Conservation (phyloP, 2,329 filamentous ascomycete genomes). For the Fusarium sp. region DNA sequence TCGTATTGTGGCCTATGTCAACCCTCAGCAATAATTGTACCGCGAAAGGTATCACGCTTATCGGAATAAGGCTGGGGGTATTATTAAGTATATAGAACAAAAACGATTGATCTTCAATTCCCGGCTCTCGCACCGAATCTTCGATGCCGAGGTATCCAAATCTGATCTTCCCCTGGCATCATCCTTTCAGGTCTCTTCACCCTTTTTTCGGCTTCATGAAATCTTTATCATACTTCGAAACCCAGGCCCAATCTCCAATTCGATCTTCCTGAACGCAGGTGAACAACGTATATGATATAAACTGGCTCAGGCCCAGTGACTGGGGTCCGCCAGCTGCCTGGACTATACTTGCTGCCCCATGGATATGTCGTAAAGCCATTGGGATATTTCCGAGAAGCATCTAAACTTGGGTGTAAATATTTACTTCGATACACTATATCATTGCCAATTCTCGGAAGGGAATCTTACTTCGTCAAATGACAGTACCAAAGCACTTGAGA, state of each 20-base stretch:
- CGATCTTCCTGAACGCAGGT: background rate
- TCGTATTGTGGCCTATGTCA: background rate
- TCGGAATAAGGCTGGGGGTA: background rate
- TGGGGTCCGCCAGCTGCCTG: background rate
- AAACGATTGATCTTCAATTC: too few relatives aligned
- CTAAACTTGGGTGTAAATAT: background rate
- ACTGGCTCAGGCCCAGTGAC: background rate
- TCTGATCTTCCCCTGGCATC: too few relatives aligned
- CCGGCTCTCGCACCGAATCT: too few relatives aligned
- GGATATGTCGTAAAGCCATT: background rate
- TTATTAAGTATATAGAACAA: too few relatives aligned
- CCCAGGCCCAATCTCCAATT: background rate
- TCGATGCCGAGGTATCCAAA: too few relatives aligned
- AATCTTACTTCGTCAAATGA: background rate
- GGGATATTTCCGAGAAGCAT: background rate
- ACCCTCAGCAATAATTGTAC: background rate
- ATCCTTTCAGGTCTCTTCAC: background rate
- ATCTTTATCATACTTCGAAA: background rate
- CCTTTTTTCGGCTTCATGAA: background rate
- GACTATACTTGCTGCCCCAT: background rate
- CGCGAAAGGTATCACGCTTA: rapidly evolving
- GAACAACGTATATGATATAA: background rate
- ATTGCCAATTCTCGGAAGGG: too few relatives aligned
- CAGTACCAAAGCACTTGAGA: background rate
- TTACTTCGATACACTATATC: background rate